A percentile compares a stretch with the other conserved stretches of the same genome.
Evolutionary conservation across 768 basidiomycete genomes (phyloP).

Genomic region (Naganishia vaughanmartiniae): DNA sequence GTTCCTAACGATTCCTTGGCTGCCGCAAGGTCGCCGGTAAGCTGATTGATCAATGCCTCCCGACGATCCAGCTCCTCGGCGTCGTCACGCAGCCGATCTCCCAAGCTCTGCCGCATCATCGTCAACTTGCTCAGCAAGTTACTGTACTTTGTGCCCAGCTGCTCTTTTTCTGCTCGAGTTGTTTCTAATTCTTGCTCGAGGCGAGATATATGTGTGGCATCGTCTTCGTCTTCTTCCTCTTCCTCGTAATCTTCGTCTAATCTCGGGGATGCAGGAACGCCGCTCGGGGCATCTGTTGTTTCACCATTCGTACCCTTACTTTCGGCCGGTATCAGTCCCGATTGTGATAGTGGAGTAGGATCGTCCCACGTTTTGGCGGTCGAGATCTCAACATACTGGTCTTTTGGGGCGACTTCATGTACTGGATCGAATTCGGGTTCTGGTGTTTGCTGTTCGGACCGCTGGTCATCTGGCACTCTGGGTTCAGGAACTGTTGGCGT

Average conservation of each 20-base stretch:
- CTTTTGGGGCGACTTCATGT: not conserved
- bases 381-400: not conserved
- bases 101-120: conserved; percentile 85
- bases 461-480: not conserved
- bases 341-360: not conserved
- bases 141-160: conserved; percentile 78
- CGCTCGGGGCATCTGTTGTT: not conserved
- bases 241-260: conserved; percentile 4
- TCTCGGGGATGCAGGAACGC: not conserved
- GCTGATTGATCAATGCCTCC: conserved; percentile 74
- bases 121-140: conserved; percentile 83
- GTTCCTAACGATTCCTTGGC: conserved; percentile 69
- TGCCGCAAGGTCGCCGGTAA: conserved; percentile 75
- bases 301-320: not conserved
- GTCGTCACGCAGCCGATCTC: conserved; percentile 92
- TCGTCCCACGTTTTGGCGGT: not conserved
- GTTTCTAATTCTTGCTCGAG: conserved; percentile 73
- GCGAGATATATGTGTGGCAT: conserved; percentile 41
- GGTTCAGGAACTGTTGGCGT: not conserved
- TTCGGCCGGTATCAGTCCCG: conserved; percentile 3
- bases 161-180: conserved; percentile 80
- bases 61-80: conserved; percentile 97
- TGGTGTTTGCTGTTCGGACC: not conserved
- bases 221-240: conserved; percentile 22
- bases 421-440: not conserved